phyloP scores from a whole-genome alignment of 2,329 filamentous ascomycete species.

The Calonectria pseudoreteaudii region DNA sequence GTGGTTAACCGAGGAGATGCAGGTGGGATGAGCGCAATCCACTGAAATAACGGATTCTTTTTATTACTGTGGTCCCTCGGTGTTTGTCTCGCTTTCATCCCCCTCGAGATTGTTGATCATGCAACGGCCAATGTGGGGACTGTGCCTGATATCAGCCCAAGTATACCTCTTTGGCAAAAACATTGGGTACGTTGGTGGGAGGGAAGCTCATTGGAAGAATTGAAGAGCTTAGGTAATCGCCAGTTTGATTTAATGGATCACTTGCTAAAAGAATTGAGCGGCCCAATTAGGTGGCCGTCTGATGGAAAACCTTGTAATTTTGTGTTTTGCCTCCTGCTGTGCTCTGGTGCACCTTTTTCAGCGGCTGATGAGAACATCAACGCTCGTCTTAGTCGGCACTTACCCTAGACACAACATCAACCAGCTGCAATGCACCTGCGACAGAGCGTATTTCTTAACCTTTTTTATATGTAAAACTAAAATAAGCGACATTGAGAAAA shows the following conservation, averaged over 20 bases:
- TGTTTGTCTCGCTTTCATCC: background rate
- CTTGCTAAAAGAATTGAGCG: background rate
- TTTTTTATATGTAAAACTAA: too few relatives aligned
- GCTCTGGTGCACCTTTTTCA: too few relatives aligned
- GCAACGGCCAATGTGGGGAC: background rate
- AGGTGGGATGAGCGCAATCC: background rate
- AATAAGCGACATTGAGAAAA: too few relatives aligned
- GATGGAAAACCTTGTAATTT: too few relatives aligned
- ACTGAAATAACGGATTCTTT: background rate
- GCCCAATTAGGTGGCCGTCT: too few relatives aligned
- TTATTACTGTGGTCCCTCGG: background rate
- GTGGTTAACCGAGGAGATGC: background rate
- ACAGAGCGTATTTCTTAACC: too few relatives aligned
- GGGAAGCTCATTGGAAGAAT: background rate
- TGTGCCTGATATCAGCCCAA: background rate
- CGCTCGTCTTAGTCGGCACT: background rate
- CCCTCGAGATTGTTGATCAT: background rate
- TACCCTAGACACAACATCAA: background rate
- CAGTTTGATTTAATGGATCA: background rate
- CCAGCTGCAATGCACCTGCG: background rate
- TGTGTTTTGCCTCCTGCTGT: too few relatives aligned
- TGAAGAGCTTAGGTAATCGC: background rate
- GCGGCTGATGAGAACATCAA: too few relatives aligned
- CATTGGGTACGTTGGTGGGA: background rate
- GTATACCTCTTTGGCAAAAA: background rate